Percentiles rank a stretch among this genome's conserved stretches.
Evolutionary conservation across 2,329 filamentous ascomycete species (phyloP).

Genomic region (Phymatotrichopsis omnivora): DNA sequence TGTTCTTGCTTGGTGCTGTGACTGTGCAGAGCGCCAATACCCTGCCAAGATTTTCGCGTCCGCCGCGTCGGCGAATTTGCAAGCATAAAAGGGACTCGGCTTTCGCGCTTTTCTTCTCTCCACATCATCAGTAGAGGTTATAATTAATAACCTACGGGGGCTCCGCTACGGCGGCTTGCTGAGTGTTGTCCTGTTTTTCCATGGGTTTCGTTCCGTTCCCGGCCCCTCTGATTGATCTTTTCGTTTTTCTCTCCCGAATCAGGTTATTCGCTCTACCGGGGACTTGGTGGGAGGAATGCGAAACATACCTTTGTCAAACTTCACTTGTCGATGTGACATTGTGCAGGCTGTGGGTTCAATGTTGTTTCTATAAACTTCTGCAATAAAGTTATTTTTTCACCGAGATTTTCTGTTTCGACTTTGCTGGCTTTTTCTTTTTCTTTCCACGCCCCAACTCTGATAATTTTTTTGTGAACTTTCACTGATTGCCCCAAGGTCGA

Average conservation of each 20-base stretch:
- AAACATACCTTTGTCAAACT: too few relatives aligned
- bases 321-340: too few relatives aligned
- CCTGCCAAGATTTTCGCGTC: constrained; percentile 13
- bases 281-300: constrained; percentile 13
- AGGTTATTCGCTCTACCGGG: constrained; percentile 7
- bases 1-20: too few relatives aligned
- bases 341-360: too few relatives aligned
- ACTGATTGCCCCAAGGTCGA: too few relatives aligned
- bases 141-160: constrained; percentile 27
- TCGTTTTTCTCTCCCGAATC: constrained; percentile 17
- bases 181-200: constrained; percentile 28
- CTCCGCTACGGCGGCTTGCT: constrained; percentile 31
- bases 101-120: constrained; percentile 20
- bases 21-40: too few relatives aligned
- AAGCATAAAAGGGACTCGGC: constrained; percentile 13
- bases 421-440: too few relatives aligned
- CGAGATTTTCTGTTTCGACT: too few relatives aligned
- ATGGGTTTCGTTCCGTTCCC: constrained; percentile 32
- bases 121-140: constrained; percentile 30
- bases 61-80: constrained; percentile 16
- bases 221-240: constrained; percentile 29
- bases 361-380: too few relatives aligned
- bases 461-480: too few relatives aligned
- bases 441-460: too few relatives aligned
- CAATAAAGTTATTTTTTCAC: too few relatives aligned